Evolutionary conservation across 1,139 yeast genomes (phyloP).

Genomic region (Taphrina pruni): DNA sequence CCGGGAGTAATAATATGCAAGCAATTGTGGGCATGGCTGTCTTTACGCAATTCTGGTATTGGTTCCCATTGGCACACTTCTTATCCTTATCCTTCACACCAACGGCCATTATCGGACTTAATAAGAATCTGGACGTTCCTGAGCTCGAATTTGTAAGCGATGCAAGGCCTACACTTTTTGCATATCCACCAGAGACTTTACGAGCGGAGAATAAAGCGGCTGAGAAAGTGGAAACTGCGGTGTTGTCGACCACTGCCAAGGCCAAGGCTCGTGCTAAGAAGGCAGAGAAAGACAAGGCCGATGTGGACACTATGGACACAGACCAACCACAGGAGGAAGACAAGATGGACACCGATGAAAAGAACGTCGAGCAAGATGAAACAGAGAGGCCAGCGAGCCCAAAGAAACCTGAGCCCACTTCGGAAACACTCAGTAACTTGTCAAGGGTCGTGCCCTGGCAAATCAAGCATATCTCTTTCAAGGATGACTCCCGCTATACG

Average conservation of each 20-base stretch:
- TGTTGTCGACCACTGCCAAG: conserved; percentile 86
- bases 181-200: conserved; percentile 87
- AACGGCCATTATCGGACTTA: conserved; percentile 86
- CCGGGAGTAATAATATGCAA: conserved; percentile 86
- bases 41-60: conserved; percentile 94
- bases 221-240: conserved; percentile 90
- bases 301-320: conserved; percentile 52
- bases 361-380: conserved; percentile 47
- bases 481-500: conserved; percentile 73
- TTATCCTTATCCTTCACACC: conserved; percentile 90
- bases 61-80: conserved; percentile 97
- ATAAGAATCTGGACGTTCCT: conserved; percentile 85
- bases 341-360: conserved; percentile 49
- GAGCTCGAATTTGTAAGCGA: conserved; percentile 81
- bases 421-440: conserved; percentile 66
- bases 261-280: conserved; percentile 91
- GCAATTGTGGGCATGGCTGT: conserved; percentile 91
- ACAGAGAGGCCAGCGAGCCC: conserved; percentile 43
- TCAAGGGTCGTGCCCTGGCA: conserved; percentile 93
- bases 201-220: conserved; percentile 81
- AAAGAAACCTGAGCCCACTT: conserved; percentile 49
- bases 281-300: conserved; percentile 59
- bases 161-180: conserved; percentile 77
- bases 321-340: conserved; percentile 54
- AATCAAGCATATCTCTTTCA: conserved; percentile 78